Conservation (phyloP, 306 rosid genomes). For the Abrus pulchellus region DNA sequence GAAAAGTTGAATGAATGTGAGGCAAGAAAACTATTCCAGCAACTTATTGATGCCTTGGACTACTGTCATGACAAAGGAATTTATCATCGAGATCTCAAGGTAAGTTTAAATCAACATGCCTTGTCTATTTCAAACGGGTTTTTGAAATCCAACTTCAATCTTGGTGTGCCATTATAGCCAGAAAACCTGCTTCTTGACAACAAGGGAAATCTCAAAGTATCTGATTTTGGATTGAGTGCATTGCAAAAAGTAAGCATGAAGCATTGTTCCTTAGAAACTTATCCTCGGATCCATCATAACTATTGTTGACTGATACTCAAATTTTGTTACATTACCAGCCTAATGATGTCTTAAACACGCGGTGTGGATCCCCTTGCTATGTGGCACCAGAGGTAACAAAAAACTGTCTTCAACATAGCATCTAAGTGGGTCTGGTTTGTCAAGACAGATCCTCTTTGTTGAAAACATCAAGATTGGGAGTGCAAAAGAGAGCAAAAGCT, state of each 20-base stretch:
- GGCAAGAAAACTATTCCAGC: conserved; percentile 83
- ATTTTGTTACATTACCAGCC: conserved; percentile 58
- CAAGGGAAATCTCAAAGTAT: conserved; percentile 74
- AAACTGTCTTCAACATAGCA: conserved; percentile 17
- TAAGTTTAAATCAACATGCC: conserved; percentile 36
- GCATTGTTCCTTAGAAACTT: background rate
- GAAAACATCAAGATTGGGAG: background rate
- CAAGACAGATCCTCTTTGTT: background rate
- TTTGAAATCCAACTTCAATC: conserved; percentile 36
- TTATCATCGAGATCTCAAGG: conserved; percentile 87
- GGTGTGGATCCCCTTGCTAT: conserved; percentile 88
- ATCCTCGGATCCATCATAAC: conserved; percentile 1
- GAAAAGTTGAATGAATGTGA: conserved; percentile 65
- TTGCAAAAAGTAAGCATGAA: conserved; percentile 67
- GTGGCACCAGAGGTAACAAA: conserved; percentile 85
- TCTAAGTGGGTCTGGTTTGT: conserved; percentile 12
- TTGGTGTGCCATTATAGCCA: conserved; percentile 58
- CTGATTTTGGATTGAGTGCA: conserved; percentile 87
- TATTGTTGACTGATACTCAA: conserved; percentile 18
- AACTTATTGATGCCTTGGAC: conserved; percentile 79
- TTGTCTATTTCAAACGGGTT: conserved; percentile 5
- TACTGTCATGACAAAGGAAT: conserved; percentile 82
- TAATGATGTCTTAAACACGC: conserved; percentile 64
- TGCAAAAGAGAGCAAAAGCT: background rate
- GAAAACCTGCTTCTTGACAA: conserved; percentile 80